Conservation (phyloP, 2,329 filamentous ascomycete genomes). For the Arthrobotrys iridis region DNA sequence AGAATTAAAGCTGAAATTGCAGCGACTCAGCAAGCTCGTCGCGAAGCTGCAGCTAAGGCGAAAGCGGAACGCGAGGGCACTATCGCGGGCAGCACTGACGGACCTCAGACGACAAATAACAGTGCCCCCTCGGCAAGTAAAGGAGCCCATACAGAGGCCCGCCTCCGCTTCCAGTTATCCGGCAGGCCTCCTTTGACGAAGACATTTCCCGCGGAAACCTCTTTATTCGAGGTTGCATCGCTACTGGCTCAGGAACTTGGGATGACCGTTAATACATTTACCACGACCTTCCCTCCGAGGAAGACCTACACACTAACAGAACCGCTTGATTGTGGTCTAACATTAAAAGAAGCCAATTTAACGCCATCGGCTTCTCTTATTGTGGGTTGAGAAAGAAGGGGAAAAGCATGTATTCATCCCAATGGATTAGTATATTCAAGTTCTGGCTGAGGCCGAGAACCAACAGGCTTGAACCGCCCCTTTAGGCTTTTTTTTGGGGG, state of each 20-base stretch:
- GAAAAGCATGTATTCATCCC: no score
- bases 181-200: slow-evolving; percentile 80
- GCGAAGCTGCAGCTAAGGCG: slow-evolving; percentile 82
- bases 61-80: slow-evolving; percentile 88
- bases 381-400: slow-evolving; percentile 64
- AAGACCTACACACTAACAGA: slow-evolving; percentile 76
- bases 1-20: slow-evolving; percentile 93
- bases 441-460: no score
- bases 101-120: slow-evolving; percentile 63
- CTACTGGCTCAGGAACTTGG: slow-evolving; percentile 77
- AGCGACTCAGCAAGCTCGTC: slow-evolving; percentile 89
- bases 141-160: slow-evolving; percentile 74
- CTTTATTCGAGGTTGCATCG: slow-evolving; percentile 89
- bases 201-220: slow-evolving; percentile 87
- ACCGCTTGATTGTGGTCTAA: slow-evolving; percentile 81
- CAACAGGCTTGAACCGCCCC: no score
- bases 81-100: slow-evolving; percentile 63
- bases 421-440: no score
- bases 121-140: slow-evolving; percentile 66
- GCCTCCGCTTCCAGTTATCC: slow-evolving; percentile 76
- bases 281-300: slow-evolving; percentile 80
- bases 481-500: no score
- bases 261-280: slow-evolving; percentile 76
- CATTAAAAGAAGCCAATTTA: slow-evolving; percentile 88
- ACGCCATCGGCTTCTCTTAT: slow-evolving; percentile 91